phyloP scores from a whole-genome alignment of 805 yeast genomes.

The Geotrichum ghanense region DNA sequence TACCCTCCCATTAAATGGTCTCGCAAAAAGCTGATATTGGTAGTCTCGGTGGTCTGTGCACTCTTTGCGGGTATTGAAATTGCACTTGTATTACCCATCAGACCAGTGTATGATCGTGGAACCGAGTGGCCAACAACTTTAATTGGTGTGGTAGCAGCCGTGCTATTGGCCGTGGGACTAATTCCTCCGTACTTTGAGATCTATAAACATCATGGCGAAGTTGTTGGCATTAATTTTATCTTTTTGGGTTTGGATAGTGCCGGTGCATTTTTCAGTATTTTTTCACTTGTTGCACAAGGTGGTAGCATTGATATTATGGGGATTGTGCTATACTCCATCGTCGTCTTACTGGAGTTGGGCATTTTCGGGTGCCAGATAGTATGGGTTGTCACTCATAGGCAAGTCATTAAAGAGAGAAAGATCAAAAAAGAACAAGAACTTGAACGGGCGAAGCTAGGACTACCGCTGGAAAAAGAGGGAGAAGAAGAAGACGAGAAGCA shows the following conservation, averaged over 20 bases:
- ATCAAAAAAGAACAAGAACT: not conserved
- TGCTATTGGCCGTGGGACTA: constrained; percentile 64
- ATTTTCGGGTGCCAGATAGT: constrained; percentile 57
- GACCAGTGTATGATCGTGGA: constrained; percentile 40
- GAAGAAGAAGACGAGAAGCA: no score
- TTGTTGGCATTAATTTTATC: constrained; percentile 78
- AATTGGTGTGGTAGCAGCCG: constrained; percentile 71
- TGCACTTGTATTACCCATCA: constrained; percentile 62
- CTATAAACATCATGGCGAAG: constrained; percentile 67
- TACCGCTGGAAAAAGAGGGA: no score
- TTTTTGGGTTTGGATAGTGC: constrained; percentile 64
- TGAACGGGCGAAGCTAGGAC: no score
- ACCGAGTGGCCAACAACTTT: constrained; percentile 66
- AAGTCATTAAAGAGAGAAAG: constrained; percentile 5
- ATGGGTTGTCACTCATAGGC: constrained; percentile 42
- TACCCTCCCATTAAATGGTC: constrained; percentile 54
- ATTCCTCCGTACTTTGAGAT: constrained; percentile 85
- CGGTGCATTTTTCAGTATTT: constrained; percentile 74
- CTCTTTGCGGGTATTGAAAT: constrained; percentile 50
- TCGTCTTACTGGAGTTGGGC: constrained; percentile 67
- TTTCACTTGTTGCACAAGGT: constrained; percentile 40
- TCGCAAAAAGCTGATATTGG: constrained; percentile 21
- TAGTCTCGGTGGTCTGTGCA: constrained; percentile 30
- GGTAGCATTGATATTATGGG: constrained; percentile 73
- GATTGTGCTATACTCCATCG: constrained; percentile 59